A percentile compares a stretch with the other conserved stretches of the same genome.
phyloP scores from a whole-genome alignment of 768 basidiomycete species.

The Lactifluus pinguis region DNA sequence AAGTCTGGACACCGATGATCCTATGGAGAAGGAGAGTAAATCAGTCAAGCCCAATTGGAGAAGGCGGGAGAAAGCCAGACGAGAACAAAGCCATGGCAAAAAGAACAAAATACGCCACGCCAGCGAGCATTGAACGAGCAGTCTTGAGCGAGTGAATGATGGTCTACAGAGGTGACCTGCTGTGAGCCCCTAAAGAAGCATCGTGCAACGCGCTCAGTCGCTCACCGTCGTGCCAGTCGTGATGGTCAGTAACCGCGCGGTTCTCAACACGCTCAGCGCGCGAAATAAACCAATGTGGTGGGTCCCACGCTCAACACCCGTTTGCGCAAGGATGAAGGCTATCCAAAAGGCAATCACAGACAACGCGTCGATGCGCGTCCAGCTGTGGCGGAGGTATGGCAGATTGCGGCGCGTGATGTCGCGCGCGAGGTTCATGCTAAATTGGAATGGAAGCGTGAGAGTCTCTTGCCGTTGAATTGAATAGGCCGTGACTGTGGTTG shows the following conservation, averaged over 20 bases:
- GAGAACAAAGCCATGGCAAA: slow-evolving; percentile 88
- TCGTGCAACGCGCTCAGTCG: background rate
- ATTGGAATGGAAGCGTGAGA: slow-evolving; percentile 49
- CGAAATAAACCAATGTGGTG: slow-evolving; percentile 82
- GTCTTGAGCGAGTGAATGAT: slow-evolving; percentile 91
- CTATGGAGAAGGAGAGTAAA: slow-evolving; percentile 28
- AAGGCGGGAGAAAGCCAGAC: slow-evolving; percentile 34
- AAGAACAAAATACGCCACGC: slow-evolving; percentile 83
- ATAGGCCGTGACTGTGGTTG: background rate
- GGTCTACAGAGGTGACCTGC: slow-evolving; percentile 33
- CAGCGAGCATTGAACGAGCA: slow-evolving; percentile 80
- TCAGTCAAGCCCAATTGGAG: background rate
- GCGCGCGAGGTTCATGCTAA: slow-evolving; percentile 47
- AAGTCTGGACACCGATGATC: slow-evolving; percentile 91
- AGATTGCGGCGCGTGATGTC: slow-evolving; percentile 56
- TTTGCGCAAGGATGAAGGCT: slow-evolving; percentile 59
- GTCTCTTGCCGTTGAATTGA: slow-evolving; percentile 31
- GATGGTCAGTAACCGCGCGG: slow-evolving; percentile 72
- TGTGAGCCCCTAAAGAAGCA: background rate
- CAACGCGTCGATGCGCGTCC: slow-evolving; percentile 84
- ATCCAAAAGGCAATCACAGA: slow-evolving; percentile 87
- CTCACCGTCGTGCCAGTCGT: slow-evolving; percentile 87
- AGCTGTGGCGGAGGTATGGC: slow-evolving; percentile 87
- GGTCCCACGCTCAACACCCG: slow-evolving; percentile 54
- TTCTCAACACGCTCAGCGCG: slow-evolving; percentile 79